Base-by-base conservation (phyloP, 176 grass and related monocot species). In the Oryza brachyantha region DNA sequence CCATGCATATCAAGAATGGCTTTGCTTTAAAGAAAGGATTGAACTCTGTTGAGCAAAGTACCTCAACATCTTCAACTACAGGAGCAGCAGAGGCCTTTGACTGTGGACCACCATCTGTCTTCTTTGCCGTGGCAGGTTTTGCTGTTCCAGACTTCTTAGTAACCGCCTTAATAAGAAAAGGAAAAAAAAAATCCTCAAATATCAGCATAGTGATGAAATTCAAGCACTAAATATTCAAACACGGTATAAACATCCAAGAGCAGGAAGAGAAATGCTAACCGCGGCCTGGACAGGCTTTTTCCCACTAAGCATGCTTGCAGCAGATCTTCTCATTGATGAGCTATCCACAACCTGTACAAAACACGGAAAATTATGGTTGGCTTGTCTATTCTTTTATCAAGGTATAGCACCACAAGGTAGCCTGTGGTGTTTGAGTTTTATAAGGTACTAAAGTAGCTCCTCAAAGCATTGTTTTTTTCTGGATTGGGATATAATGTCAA, bases 281-380 rank as follows among this genome's bases (percentile, higher is more conserved):
- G 29, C 67, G 70, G 86, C 62, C 68, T 84, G 86, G 29, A 80
- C 58, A 81, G 86, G 75, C 70, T 90, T 99, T 88, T 91, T 99
- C 83, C 92, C 92, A 73, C 87, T 95, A 81, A 99, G 96, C 92
- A 99, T 99, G 90, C 96, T 99, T 78, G 88, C 96, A 61, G 96
- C 96, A 60, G 96, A 99, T 81, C 96, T 92, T 72, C 90, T 93
- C 85, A 91, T 75, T 43, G 68, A 89, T 83, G 83, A 75, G 74
- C 67, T 87, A 87, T 95, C 85, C 50, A 77, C 76, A 86, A 73
- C 90, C 96, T 99, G 66, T 48, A 84, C 9, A 14, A 55, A 86
- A 46, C 22, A 80, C 26, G 64, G 7, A 40, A 70, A 74, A 60
- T 24, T 38, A 71, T 45, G 54, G 25, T 72, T 80, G 13, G 40